Conservation (phyloP, 2,329 filamentous ascomycete genomes). For the Stenocarpella maydis region DNA sequence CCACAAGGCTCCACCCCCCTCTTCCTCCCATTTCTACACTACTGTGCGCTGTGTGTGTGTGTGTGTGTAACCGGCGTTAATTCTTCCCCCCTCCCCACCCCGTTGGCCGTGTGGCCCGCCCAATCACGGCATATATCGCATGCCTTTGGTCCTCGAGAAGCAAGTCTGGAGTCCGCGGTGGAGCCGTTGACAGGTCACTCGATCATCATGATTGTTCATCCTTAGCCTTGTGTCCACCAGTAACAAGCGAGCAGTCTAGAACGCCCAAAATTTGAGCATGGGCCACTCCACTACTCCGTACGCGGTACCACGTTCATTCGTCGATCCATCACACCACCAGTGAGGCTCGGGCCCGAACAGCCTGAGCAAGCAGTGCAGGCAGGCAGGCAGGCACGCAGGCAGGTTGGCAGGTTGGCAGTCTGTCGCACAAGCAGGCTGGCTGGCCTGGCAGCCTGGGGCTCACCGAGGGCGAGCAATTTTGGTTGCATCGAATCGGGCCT, state of each 20-base stretch:
- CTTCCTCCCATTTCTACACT: neutral
- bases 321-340: slow-evolving; percentile 25
- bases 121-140: slow-evolving; percentile 32
- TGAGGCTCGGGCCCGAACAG: slow-evolving; percentile 12
- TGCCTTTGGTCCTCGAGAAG: slow-evolving; percentile 11
- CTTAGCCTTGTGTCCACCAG: slow-evolving; percentile 4
- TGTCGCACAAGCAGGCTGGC: neutral
- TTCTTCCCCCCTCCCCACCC: too few species aligned
- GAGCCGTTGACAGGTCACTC: slow-evolving; percentile 17
- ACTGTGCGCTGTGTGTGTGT: too few species aligned
- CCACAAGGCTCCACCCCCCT: neutral
- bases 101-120: slow-evolving; percentile 13
- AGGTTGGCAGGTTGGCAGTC: neutral
- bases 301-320: neutral
- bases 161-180: slow-evolving; percentile 25
- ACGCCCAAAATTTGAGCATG: slow-evolving; percentile 10
- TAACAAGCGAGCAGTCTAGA: slow-evolving; percentile 14
- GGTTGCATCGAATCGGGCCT: neutral
- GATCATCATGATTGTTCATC: slow-evolving; percentile 10
- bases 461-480: neutral
- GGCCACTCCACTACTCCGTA: neutral
- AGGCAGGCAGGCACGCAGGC: neutral
- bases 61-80: slow-evolving; percentile 20
- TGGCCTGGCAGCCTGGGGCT: too few species aligned
- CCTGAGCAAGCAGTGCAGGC: neutral